Base-by-base conservation (phyloP, 768 basidiomycete species). In the Pleurotus djamor region DNA sequence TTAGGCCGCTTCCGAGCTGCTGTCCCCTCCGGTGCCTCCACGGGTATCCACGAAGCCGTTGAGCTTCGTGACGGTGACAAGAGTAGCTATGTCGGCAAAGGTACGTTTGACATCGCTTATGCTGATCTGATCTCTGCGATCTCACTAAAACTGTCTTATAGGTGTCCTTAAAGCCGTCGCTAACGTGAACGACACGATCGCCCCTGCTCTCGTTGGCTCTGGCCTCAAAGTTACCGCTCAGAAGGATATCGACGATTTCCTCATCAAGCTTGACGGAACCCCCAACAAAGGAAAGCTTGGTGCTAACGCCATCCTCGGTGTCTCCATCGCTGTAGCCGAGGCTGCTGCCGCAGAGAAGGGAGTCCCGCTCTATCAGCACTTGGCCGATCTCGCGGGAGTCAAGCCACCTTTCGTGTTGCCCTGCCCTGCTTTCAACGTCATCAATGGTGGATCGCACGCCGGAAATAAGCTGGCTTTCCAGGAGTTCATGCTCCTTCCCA, bases 381-480 rank as follows among this genome's bases (percentile, higher is more conserved):
- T 98, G 65, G 97, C 96, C 49, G 91, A 94, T 63, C 89, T 99
- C 65, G 93, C 97, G 60, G 96, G 96, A 66, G 85, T 96, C 76
- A 94, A 96, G 77, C 81, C 93, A 56, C 96, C 97, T 48, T 98
- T 88, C 75, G 83, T 94, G 61, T 89, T 98, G 68, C 97, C 97
- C 61, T 79, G 77, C 71, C 97, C 97, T 50, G 87, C 92, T 60
- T 95, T 99, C 86, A 99, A 99, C 74, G 97, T 99, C 68, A 99
- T 99, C 83, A 99, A 99, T 78, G 97, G 97, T 75, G 97, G 97
- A 64, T 98, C 96, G 63, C 97, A 99, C 73, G 97, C 97, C 60
- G 97, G 97, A 52, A 99, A 99, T 85, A 96, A 96, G 78, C 91
- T 99, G 63, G 97, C 97, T 41, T 99, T 98, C 92, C 97, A 99